Conservation (phyloP, 1,284 basidiomycete species). For the Cryptococcus sp. region DNA sequence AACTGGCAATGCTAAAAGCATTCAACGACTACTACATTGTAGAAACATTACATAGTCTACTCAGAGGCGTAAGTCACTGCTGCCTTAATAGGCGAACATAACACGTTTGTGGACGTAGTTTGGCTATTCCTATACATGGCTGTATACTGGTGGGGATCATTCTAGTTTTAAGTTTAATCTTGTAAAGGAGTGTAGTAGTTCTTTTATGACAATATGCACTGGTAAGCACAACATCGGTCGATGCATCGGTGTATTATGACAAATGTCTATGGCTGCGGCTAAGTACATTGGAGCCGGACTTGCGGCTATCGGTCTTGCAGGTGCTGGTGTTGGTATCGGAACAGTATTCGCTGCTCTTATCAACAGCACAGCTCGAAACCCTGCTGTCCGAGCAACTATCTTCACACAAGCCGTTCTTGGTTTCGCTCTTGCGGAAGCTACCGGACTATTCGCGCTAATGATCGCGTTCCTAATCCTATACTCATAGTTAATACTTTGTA, state of each 20-base stretch:
- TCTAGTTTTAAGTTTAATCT: too few species aligned
- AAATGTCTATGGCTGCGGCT: conserved; percentile 18
- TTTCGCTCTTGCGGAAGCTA: conserved; percentile 34
- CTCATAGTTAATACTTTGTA: conserved; percentile 16
- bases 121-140: conserved; percentile 42
- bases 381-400: conserved; percentile 38
- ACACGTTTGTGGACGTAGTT: conserved; percentile 32
- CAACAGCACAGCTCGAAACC: conserved; percentile 39
- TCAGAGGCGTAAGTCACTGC: too few species aligned
- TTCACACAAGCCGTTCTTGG: conserved; percentile 39
- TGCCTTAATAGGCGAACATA: too few species aligned
- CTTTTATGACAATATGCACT: too few species aligned
- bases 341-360: conserved; percentile 40
- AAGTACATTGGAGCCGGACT: conserved; percentile 39
- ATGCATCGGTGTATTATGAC: too few species aligned
- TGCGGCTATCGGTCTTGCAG: conserved; percentile 32
- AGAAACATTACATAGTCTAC: too few species aligned
- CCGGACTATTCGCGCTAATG: conserved; percentile 35
- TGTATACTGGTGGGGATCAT: conserved; percentile 38
- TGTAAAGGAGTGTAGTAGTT: too few species aligned
- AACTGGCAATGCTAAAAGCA: too few species aligned
- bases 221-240: too few species aligned
- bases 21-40: too few species aligned
- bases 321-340: conserved; percentile 37
- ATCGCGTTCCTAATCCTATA: conserved; percentile 30